Evolutionary conservation across 1,284 basidiomycete species (phyloP), one percentile per base, ranked within the genome.

Genomic region (Fomitopsis betulina): DNA sequence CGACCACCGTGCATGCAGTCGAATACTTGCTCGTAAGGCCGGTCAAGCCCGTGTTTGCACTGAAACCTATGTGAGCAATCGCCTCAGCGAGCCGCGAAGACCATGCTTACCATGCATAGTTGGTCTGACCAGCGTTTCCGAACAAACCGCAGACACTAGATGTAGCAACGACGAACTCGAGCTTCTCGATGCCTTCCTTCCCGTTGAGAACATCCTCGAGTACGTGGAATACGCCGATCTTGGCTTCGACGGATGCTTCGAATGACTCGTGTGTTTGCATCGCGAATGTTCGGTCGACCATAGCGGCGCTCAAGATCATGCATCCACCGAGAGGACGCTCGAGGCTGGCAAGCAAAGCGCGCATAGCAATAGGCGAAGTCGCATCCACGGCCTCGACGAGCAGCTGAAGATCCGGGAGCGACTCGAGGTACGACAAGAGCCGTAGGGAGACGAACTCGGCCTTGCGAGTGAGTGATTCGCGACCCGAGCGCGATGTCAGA

Each of bases 51-150:
- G 72, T 68, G 55, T 74, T 74, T 5, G 73, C 74, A 45, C 75
- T 76, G 27, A 10, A 45, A 25, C 19, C 39, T 17, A 23, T 23
- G 43, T 23, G 51, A 30, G 43, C 38, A 15, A 17, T n/a, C 2
- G 17, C 8, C 3, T 52, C 13, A 35, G 13, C 19, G 1, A 0
- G 4, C 27, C 12, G 27, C 27, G 8, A 17, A 38, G 57, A 60
- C 8, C 10, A 12, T 13, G 23, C 62, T 42, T 38, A 76, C 75
- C 67, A 66, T 10, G 70, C 67, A 63, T 78, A 78, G 55, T 75
- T 76, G 0, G 76, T 71, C 61, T 78, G 77, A 0, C 76, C 76
- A 17, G 68, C 63, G 59, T 67, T 74, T 7, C 77, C 77, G 50
- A 76, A 70, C 19, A 72, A 37, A 1, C 68, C 70, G 1, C 71